Evolutionary conservation across 345 rosid genomes (phyloP), one percentile per base, ranked within the genome.

Genomic region (Gossypium anomalum): DNA sequence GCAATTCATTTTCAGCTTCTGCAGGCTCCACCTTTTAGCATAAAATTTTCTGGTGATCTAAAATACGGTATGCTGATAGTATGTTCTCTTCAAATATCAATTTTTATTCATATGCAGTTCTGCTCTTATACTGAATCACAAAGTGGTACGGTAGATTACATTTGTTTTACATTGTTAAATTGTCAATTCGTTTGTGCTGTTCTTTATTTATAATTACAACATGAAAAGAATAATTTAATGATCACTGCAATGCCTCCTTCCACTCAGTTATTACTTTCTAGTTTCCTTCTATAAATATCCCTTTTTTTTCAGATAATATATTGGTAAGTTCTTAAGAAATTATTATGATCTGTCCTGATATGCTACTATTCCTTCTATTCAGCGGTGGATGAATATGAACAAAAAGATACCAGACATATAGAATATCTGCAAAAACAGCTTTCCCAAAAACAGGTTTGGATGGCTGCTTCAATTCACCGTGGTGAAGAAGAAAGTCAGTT

Each of bases 391-490:
- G 89, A 84, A 69, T 79, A 61, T 75, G 85, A 83, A 63, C 72
- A 62, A 75, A 81, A 63, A 77, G 78, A 80, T 51, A 70, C 44
- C 3, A 79, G 76, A 66, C 78, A 81, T 73, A 68, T 87, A 59
- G 86, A 83, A 72, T 87, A 82, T 75, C 78, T 94, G 82, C 83
- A 86, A 82, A 79, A 34, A 71, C 87, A 87, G 68, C 87, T 94
- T 79, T 78, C 76, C 48, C 79, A 80, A 44, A 87, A 77, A 84
- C 82, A 82, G 75, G 90, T 92, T 60, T 94, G 98, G 97, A 89
- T 94, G 86, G 97, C 98, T 79, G 84, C 98, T 70, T 94, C 98
- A 43, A 82, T 94, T 69, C 98, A 94, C 80, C 78, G 73, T 80
- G 94, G 97, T 53, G 98, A 94, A 82, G 98, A 94, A 87, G 82